Conservation (phyloP, 2,329 filamentous ascomycete species). For the Cladosporium sp. region DNA sequence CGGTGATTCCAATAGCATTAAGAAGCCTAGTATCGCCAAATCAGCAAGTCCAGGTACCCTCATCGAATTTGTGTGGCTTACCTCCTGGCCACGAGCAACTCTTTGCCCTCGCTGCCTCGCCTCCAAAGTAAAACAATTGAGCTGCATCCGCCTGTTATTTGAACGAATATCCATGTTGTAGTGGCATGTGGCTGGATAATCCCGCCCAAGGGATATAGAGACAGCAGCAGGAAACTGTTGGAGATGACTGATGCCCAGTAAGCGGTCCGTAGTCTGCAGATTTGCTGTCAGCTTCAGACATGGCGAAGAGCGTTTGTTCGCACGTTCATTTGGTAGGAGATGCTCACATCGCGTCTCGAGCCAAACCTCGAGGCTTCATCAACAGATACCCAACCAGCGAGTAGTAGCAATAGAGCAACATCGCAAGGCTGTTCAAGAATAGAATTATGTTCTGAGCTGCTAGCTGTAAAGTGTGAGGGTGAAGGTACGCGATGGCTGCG, state of each 20-base stretch:
- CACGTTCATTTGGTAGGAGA: background rate
- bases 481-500: background rate
- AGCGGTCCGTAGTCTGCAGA: background rate
- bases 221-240: background rate
- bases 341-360: background rate
- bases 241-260: background rate
- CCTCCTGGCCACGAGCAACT: background rate
- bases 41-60: background rate
- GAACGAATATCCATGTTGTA: background rate
- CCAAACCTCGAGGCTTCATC: background rate
- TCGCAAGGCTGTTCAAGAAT: background rate
- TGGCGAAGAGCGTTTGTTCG: background rate
- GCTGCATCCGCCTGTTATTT: background rate
- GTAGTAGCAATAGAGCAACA: background rate
- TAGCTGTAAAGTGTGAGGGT: background rate
- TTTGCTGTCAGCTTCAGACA: background rate
- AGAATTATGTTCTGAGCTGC: background rate
- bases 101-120: background rate
- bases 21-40: background rate
- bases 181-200: background rate
- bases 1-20: background rate
- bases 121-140: background rate
- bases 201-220: background rate
- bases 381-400: background rate
- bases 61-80: background rate